Conservation (phyloP, 202 grass and related monocot species). For the Setaria viridis region DNA sequence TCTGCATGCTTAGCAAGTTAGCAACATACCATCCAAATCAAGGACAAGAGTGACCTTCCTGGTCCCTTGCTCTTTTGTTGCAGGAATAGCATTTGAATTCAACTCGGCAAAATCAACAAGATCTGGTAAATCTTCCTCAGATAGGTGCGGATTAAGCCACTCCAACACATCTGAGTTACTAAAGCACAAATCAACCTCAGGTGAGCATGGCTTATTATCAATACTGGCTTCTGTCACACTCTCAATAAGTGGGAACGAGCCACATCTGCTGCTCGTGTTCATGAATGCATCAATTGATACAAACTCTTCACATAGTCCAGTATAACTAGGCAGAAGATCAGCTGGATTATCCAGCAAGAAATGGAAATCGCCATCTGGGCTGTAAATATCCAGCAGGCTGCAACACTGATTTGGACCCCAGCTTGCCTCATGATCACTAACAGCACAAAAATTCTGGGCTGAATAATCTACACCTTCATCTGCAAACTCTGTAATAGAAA, state of each 20-base stretch:
- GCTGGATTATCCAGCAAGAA: slow-evolving; percentile 58
- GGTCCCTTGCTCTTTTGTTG: slow-evolving; percentile 45
- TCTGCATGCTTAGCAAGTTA: slow-evolving; percentile 34
- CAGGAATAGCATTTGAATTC: slow-evolving; percentile 42
- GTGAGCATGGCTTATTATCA: slow-evolving; percentile 47
- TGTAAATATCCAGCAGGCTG: slow-evolving; percentile 59
- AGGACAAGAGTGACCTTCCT: slow-evolving; percentile 78
- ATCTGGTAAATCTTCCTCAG: slow-evolving; percentile 53
- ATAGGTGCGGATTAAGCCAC: slow-evolving; percentile 59
- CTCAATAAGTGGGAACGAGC: slow-evolving; percentile 58
- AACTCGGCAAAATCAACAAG: slow-evolving; percentile 59
- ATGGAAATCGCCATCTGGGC: slow-evolving; percentile 49
- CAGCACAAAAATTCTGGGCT: slow-evolving; percentile 41
- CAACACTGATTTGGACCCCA: slow-evolving; percentile 53
- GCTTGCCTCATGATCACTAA: slow-evolving; percentile 52
- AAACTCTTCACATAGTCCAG: slow-evolving; percentile 54
- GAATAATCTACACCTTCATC: slow-evolving; percentile 37
- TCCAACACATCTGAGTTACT: slow-evolving; percentile 59
- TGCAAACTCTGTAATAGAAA: slow-evolving; percentile 44
- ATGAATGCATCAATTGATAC: slow-evolving; percentile 57
- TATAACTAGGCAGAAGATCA: slow-evolving; percentile 47
- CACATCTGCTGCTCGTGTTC: slow-evolving; percentile 46
- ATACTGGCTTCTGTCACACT: slow-evolving; percentile 39
- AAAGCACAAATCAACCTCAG: slow-evolving; percentile 47
- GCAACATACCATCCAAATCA: slow-evolving; percentile 81